Evolutionary conservation across 805 yeast genomes (phyloP).

Genomic region (Cyberlindnera xishuangbannaensis): DNA sequence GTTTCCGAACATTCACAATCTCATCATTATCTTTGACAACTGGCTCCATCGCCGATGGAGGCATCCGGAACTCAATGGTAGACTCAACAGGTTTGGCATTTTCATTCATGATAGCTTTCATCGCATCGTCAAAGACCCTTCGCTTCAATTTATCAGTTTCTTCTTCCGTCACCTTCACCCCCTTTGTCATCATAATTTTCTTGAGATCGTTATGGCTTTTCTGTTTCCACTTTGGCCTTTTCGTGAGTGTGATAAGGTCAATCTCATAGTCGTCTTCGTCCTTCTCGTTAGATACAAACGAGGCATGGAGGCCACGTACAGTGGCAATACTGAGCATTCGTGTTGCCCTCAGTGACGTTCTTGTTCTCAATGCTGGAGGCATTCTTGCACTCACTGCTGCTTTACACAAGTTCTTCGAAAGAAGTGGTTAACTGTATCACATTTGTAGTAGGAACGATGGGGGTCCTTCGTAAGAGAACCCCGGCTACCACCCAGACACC

Average conservation of each 20-base stretch:
- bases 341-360: no score
- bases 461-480: no score
- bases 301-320: no score
- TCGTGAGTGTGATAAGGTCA: slow-evolving; percentile 13
- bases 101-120: neutral
- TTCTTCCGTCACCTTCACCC: neutral
- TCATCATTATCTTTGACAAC: slow-evolving; percentile 3
- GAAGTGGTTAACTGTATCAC: no score
- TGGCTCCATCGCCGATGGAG: neutral
- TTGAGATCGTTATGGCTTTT: neutral
- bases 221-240: slow-evolving; percentile 5
- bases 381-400: no score
- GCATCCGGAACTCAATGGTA: neutral
- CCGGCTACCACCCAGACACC: no score
- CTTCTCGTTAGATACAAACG: no score
- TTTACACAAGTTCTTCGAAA: no score
- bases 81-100: neutral
- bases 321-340: neutral
- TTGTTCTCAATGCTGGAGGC: no score
- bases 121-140: slow-evolving; percentile 1
- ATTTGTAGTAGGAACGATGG: no score
- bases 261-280: slow-evolving; percentile 12
- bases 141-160: neutral
- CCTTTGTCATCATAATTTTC: neutral
- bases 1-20: slow-evolving; percentile 11